Evolutionary conservation across 352 stramenopile genomes (phyloP).

Genomic region (Phytopythium sindhum): DNA sequence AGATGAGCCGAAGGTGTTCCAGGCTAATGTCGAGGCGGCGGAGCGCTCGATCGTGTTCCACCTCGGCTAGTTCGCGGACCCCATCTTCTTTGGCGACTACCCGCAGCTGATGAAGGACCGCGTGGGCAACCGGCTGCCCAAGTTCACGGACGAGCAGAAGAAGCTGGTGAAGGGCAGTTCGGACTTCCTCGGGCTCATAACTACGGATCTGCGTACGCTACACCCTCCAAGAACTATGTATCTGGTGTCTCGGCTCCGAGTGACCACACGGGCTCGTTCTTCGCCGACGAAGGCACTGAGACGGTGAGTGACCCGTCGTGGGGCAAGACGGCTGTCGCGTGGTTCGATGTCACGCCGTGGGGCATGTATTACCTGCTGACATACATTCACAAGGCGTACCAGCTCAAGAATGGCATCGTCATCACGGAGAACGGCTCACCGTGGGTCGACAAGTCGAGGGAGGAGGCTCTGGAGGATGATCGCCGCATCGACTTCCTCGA

Average conservation of each 20-base stretch:
- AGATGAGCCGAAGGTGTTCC: constrained; percentile 39
- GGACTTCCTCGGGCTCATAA: constrained; percentile 94
- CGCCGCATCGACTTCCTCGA: constrained; percentile 74
- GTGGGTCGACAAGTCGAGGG: constrained; percentile 48
- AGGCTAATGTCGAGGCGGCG: constrained; percentile 53
- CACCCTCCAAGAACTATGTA: constrained; percentile 30
- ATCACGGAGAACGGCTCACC: constrained; percentile 92
- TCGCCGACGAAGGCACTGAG: constrained; percentile 33
- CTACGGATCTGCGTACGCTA: constrained; percentile 68
- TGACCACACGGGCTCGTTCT: constrained; percentile 23
- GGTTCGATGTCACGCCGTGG: constrained; percentile 58
- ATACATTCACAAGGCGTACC: constrained; percentile 88
- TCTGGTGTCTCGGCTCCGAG: constrained; percentile 20
- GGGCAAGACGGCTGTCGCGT: constrained; percentile 74
- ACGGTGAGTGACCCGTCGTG: constrained; percentile 32
- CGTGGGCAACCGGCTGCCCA: constrained; percentile 75
- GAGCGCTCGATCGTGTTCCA: constrained; percentile 81
- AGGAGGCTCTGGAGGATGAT: constrained; percentile 60
- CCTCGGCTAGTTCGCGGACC: constrained; percentile 90
- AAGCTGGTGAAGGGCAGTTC: constrained; percentile 70
- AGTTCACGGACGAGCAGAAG: constrained; percentile 85
- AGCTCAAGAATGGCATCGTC: constrained; percentile 57
- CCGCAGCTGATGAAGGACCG: constrained; percentile 85
- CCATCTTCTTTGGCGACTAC: constrained; percentile 91
- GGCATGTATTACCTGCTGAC: constrained; percentile 82